Evolutionary conservation across 139 green algal genomes (phyloP).

Genomic region (Picochlorum sp.): DNA sequence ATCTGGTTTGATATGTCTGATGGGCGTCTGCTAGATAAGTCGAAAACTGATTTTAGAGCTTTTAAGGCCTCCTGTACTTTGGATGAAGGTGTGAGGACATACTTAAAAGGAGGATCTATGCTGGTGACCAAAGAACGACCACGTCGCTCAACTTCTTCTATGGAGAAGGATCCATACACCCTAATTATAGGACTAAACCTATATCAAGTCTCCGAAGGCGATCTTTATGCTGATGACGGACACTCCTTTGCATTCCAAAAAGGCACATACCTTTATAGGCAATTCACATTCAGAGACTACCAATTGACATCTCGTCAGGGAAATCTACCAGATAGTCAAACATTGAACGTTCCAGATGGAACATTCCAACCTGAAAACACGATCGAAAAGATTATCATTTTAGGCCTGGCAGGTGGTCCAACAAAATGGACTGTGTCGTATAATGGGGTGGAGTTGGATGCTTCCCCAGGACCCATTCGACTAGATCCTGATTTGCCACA

Average conservation of each 20-base stretch:
- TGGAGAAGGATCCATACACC: conserved; percentile 75
- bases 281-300: background rate
- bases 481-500: too few relatives aligned
- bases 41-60: background rate
- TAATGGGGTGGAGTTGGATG: background rate
- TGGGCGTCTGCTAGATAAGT: background rate
- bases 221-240: conserved; percentile 95
- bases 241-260: conserved; percentile 69
- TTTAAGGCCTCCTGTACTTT: background rate
- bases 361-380: background rate
- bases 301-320: background rate
- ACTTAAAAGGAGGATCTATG: conserved; percentile 69
- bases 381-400: conserved; percentile 30
- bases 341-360: background rate
- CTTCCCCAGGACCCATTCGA: too few relatives aligned
- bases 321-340: background rate
- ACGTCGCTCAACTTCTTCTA: conserved; percentile 32
- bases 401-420: conserved; percentile 22
- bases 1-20: conserved; percentile 43
- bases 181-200: conserved; percentile 76
- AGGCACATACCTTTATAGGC: conserved; percentile 23
- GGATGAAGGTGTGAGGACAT: conserved; percentile 20
- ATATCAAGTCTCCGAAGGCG: conserved; percentile 46
- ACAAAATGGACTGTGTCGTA: conserved; percentile 1
- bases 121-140: conserved; percentile 69